A percentile compares a stretch with the other conserved stretches of the same genome.
Conservation (phyloP, 108 stramenopile genomes). For the Seminavis robusta region DNA sequence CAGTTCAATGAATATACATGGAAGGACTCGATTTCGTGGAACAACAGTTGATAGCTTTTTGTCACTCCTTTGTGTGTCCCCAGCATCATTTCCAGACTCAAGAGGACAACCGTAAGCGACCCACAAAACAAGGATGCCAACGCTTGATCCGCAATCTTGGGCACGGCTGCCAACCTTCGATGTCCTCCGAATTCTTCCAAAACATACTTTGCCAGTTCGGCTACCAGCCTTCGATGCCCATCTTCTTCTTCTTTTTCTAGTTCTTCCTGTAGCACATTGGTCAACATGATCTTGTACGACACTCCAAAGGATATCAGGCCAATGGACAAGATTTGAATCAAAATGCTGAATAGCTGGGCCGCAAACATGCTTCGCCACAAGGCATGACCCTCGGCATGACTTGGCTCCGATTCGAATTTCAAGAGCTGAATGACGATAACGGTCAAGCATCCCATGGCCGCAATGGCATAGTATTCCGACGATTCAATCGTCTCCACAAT, state of each 20-base stretch:
- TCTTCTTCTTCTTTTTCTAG: background rate
- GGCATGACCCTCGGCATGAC: constrained; percentile 32
- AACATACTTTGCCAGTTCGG: background rate
- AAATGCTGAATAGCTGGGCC: background rate
- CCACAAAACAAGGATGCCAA: constrained; percentile 31
- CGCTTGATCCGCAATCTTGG: background rate
- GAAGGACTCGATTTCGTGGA: background rate
- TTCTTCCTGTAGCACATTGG: background rate
- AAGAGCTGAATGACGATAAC: constrained; percentile 32
- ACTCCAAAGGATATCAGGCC: background rate
- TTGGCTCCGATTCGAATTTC: constrained; percentile 37
- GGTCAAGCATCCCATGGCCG: constrained; percentile 22
- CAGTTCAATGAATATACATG: background rate
- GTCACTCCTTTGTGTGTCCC: constrained; percentile 16
- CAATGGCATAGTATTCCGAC: constrained; percentile 14
- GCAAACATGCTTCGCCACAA: constrained; percentile 14
- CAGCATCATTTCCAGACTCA: constrained; percentile 26
- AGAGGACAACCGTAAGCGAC: constrained; percentile 12
- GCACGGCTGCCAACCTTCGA: background rate
- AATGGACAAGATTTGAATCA: background rate
- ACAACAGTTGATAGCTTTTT: background rate
- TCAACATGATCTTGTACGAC: no score
- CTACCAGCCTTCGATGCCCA: background rate
- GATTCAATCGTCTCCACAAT: constrained; percentile 20
- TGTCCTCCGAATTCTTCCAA: background rate